Percentiles rank a stretch among this genome's conserved stretches.
Conservation (phyloP, 192 early-diverging fungal species). For the Podila epicladia region DNA sequence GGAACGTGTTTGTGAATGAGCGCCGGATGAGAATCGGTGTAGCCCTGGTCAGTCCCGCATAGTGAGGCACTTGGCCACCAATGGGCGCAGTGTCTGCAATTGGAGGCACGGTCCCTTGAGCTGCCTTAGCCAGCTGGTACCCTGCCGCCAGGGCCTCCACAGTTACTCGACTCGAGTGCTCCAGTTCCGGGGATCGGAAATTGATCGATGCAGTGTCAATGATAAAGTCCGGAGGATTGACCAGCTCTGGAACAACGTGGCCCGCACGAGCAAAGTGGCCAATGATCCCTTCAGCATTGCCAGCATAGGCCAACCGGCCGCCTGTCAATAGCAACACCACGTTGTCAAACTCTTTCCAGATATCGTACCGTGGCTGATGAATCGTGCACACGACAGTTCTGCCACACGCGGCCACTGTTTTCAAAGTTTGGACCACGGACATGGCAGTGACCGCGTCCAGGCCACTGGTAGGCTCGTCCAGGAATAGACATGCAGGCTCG, state of each 20-base stretch:
- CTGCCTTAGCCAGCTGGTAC: not conserved
- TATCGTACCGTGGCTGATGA: constrained; percentile 83
- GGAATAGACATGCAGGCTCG: constrained; percentile 73
- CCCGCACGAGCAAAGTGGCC: constrained; percentile 13
- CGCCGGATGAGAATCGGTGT: constrained; percentile 1
- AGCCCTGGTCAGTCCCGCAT: not conserved
- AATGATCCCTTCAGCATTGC: not conserved
- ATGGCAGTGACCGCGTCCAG: constrained; percentile 62
- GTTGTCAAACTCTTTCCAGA: constrained; percentile 81
- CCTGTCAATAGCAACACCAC: constrained; percentile 76
- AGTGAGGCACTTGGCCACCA: not conserved
- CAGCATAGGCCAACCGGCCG: constrained; percentile 9
- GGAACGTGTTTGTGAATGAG: constrained; percentile 1
- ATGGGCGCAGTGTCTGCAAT: not conserved
- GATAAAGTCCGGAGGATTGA: constrained; percentile 26
- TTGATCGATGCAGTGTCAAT: constrained; percentile 24
- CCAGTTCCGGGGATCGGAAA: constrained; percentile 3
- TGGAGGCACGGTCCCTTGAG: not conserved
- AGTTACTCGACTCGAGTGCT: not conserved
- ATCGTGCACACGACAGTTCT: constrained; percentile 80
- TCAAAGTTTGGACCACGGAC: constrained; percentile 6
- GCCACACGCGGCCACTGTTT: constrained; percentile 9
- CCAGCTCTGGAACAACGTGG: not conserved
- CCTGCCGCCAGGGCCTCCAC: not conserved
- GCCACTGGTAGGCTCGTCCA: constrained; percentile 73